phyloP scores from a whole-genome alignment of 495 filamentous ascomycete species.

The Chlorociboria aeruginascens region DNA sequence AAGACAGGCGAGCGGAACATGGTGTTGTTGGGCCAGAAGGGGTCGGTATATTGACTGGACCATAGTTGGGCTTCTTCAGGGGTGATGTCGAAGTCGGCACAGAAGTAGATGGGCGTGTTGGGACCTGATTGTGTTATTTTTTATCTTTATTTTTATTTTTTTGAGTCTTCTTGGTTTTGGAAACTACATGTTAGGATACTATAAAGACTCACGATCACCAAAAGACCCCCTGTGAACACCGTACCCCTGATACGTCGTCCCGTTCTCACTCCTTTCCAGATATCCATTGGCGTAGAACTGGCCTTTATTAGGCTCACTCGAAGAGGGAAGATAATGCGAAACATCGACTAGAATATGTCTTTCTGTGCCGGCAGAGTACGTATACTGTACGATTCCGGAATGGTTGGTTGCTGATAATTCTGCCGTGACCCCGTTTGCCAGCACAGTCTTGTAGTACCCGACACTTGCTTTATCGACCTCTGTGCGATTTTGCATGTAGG shows the following conservation, averaged over 20 bases:
- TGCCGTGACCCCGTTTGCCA: conserved; percentile 44
- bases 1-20: conserved; percentile 1
- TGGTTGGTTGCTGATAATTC: conserved; percentile 58
- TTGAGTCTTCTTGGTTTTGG: neutral
- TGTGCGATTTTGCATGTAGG: conserved; percentile 29
- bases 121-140: conserved; percentile 19
- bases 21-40: conserved; percentile 4
- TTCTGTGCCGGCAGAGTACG: conserved; percentile 31
- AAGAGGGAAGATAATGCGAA: conserved; percentile 30
- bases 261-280: conserved; percentile 32
- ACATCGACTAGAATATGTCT: conserved; percentile 19
- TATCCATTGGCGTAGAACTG: conserved; percentile 40
- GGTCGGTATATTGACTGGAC: conserved; percentile 24
- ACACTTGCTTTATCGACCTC: conserved; percentile 34
- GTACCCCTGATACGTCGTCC: conserved; percentile 36
- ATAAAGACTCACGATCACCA: conserved; percentile 25
- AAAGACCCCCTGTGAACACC: conserved; percentile 43
- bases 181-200: neutral
- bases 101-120: conserved; percentile 44
- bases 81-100: conserved; percentile 34
- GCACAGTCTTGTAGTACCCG: conserved; percentile 51
- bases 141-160: no score
- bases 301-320: conserved; percentile 31
- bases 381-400: conserved; percentile 54
- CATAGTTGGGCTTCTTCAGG: conserved; percentile 26